Evolutionary conservation across 1,284 basidiomycete species (phyloP).

Genomic region (Puccinia hordei): DNA sequence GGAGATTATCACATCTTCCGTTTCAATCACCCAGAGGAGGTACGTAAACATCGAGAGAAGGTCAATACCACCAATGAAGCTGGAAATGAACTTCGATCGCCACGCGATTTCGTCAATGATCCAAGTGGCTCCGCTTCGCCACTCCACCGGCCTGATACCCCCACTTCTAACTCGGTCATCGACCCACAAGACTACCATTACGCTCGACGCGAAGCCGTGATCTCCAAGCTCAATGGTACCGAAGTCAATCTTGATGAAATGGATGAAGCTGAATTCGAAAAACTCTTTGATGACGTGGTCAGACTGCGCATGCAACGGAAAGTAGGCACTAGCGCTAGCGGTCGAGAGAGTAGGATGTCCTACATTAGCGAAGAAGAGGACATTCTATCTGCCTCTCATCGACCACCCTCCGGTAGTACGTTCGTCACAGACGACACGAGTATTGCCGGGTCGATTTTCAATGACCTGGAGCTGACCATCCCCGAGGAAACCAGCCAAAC

Average conservation of each 20-base stretch:
- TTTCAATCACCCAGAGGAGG: conserved; percentile 93
- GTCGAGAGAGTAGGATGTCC: conserved; percentile 71
- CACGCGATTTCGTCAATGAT: conserved; percentile 53
- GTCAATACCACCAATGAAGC: conserved; percentile 69
- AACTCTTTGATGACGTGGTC: conserved; percentile 79
- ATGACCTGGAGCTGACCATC: conserved; percentile 52
- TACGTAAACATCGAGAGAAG: conserved; percentile 81
- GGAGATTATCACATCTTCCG: conserved; percentile 97
- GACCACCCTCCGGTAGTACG: conserved; percentile 71
- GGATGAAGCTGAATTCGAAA: conserved; percentile 88
- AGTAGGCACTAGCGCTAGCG: conserved; percentile 57
- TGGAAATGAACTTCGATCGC: conserved; percentile 57
- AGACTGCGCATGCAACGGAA: conserved; percentile 73
- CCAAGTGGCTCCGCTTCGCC: conserved; percentile 60
- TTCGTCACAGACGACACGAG: conserved; percentile 79
- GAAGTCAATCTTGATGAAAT: conserved; percentile 85
- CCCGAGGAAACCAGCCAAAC: conserved; percentile 67
- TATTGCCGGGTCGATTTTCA: conserved; percentile 64
- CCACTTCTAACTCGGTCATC: conserved; percentile 64
- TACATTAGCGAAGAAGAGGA: conserved; percentile 60
- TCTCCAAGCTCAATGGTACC: conserved; percentile 73
- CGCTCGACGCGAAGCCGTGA: conserved; percentile 85
- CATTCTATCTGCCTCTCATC: conserved; percentile 72
- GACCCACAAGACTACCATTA: conserved; percentile 81
- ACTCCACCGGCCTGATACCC: conserved; percentile 70